These are phyloP conservation scores for Aspergillus hiratsukae DNA, from an alignment of 2,329 filamentous ascomycete genomes.

Conservation along the genomic window DNA sequence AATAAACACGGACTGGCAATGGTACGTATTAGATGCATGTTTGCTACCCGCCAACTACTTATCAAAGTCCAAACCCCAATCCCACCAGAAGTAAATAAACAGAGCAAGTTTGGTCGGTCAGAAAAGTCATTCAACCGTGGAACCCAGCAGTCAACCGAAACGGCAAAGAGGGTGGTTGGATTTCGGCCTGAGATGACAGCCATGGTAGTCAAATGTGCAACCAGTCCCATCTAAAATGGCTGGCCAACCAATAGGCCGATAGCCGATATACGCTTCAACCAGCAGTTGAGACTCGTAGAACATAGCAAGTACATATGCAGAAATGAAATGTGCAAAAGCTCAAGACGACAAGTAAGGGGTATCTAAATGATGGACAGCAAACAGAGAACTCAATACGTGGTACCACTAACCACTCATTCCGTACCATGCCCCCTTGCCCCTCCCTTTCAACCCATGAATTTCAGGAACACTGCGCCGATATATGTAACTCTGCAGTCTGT, in stretches of 20 bases:
- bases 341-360: conserved; percentile 16
- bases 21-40: neutral
- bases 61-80: neutral
- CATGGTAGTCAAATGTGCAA: neutral
- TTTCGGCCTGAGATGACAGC: neutral
- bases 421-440: conserved; percentile 4
- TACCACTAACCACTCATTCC: conserved; percentile 18
- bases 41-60: neutral
- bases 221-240: neutral
- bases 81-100: neutral
- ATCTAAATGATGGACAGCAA: conserved; percentile 18
- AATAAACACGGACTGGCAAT: no score
- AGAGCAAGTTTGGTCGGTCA: neutral
- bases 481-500: neutral
- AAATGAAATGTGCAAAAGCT: conserved; percentile 1
- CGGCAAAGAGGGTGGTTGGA: neutral
- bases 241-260: neutral
- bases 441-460: neutral
- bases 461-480: conserved; percentile 1
- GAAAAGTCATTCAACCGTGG: neutral
- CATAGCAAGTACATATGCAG: neutral
- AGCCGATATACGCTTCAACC: neutral
- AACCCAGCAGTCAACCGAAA: neutral
- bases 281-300: neutral
- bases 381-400: conserved; percentile 19